phyloP scores from a whole-genome alignment of 179 eudicot genomes.

The Silene coronaria region DNA sequence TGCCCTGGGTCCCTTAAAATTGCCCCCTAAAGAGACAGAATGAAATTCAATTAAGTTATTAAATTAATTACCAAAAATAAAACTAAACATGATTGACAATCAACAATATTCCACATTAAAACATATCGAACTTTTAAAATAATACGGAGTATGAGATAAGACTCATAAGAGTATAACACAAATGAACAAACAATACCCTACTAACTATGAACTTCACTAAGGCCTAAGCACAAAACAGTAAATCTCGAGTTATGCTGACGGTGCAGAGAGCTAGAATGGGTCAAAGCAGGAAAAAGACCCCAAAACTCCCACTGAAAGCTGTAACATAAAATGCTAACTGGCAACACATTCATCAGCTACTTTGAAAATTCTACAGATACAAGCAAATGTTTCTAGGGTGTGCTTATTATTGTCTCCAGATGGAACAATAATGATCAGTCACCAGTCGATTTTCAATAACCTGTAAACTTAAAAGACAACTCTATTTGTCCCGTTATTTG shows the following conservation, averaged over 20 bases:
- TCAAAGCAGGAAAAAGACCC: not conserved
- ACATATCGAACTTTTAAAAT: not conserved
- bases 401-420: slow-evolving; percentile 1
- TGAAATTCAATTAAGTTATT: not conserved
- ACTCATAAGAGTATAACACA: not conserved
- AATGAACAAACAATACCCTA: not conserved
- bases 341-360: not conserved
- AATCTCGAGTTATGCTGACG: not conserved
- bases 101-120: not conserved
- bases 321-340: not conserved
- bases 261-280: not conserved
- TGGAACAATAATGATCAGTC: not conserved
- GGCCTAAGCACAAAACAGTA: not conserved
- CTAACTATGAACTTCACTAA: not conserved
- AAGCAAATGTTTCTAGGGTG: not conserved
- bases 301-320: not conserved
- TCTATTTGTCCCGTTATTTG: too few species aligned
- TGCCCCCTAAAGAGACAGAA: slow-evolving; percentile 33
- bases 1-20: slow-evolving; percentile 41
- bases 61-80: not conserved
- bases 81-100: not conserved
- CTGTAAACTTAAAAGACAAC: not conserved
- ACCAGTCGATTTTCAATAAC: not conserved
- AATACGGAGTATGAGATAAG: too few species aligned
- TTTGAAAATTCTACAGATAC: not conserved